Base-by-base conservation (phyloP, 2,329 filamentous ascomycete species). In the Aspergillus fischeri region DNA sequence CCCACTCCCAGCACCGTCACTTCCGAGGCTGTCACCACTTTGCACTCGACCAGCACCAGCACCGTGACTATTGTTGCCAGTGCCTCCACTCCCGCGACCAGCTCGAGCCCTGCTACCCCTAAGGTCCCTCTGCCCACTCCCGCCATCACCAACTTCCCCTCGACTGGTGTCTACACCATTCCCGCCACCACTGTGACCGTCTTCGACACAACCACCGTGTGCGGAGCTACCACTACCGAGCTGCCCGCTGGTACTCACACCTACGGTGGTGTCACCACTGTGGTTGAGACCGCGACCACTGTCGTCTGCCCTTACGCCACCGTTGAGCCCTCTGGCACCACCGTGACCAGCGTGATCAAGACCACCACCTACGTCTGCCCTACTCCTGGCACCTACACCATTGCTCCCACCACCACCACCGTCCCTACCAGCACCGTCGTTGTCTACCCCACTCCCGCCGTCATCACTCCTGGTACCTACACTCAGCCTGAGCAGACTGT, bases 361-460 rank as follows among this genome's bases (percentile, higher is more conserved):
- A 84, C 79, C 66, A 91, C 88, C 69, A 86, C 85, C 69, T 90
- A 87, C 70, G 83, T 88, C 70, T 91, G 88, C 86, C 87, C 88
- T 60, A 80, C 79, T 51, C 80, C 87, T 68, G 89, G 89, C 73
- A 90, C 86, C 56, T 92, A 91, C 82, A 91, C 86, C 71, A 86
- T 92, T 66, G 86, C 81, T 63, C 85, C 88, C 56, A 81, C 81
- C 71, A 89, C 86, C 70, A 88, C 85, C 64, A 80, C 78, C 35
- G 80, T 85, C 63, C 75, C 79, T 56, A 72, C 70, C 57, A 75
- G 78, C 65, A 80, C 80, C 63, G 77, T 87, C 14, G 57, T 76
- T 56, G 82, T 86, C 67, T 86, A 87, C 76, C 88, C 89, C 52
- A 82, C 82, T 58, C 82, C 88, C 54, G 84, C 84, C 63, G 83